Evolutionary conservation across 345 rosid genomes (phyloP).

Genomic region (Euclidium syriacum): DNA sequence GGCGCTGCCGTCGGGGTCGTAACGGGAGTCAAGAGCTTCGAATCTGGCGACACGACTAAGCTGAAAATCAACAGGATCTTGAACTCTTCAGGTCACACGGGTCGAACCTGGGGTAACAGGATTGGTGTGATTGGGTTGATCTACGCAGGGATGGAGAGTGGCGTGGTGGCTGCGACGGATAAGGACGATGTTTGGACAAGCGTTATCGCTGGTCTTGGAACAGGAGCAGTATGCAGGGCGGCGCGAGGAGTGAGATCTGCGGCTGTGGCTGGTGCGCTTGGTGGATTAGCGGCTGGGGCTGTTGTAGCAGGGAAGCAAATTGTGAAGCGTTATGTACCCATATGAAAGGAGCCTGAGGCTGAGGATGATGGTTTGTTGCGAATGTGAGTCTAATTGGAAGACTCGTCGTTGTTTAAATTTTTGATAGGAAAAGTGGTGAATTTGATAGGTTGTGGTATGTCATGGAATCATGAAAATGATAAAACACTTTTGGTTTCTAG

Average conservation of each 20-base stretch:
- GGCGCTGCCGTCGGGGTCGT: constrained; percentile 56
- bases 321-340: constrained; percentile 73
- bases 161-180: constrained; percentile 52
- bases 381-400: constrained; percentile 19
- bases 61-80: constrained; percentile 72
- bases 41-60: constrained; percentile 72
- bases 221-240: constrained; percentile 83
- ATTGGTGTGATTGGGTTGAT: constrained; percentile 72
- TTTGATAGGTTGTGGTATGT: constrained; percentile 18
- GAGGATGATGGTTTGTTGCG: neutral
- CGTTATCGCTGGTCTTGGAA: constrained; percentile 84
- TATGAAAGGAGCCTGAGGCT: too few species aligned
- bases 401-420: constrained; percentile 20
- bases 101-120: constrained; percentile 78
- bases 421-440: constrained; percentile 24
- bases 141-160: constrained; percentile 80
- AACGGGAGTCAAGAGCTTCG: constrained; percentile 59
- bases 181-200: constrained; percentile 90
- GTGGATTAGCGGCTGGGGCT: constrained; percentile 76
- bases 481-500: constrained; percentile 12
- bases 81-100: constrained; percentile 70
- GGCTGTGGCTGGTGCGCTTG: constrained; percentile 93
- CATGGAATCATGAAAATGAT: constrained; percentile 21
- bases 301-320: constrained; percentile 76
- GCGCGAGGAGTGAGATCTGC: constrained; percentile 92